A percentile compares a stretch with the other conserved stretches of the same genome.
phyloP scores from a whole-genome alignment of 2,329 filamentous ascomycete genomes.

The Ascochyta pisi region DNA sequence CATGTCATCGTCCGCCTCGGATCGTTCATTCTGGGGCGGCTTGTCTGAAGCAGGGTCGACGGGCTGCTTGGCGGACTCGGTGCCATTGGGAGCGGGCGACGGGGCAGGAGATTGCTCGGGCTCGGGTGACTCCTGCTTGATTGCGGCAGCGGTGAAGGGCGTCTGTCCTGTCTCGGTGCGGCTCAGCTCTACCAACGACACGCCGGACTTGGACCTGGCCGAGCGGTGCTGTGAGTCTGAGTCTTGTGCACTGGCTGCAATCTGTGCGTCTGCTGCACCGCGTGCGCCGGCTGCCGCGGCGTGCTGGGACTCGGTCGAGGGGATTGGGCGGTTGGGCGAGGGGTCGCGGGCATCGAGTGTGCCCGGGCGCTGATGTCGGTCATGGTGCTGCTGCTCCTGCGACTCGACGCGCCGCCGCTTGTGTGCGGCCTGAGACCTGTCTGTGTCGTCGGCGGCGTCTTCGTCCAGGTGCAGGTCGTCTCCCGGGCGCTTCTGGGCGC shows the following conservation, averaged over 20 bases:
- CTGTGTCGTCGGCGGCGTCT: too few species aligned
- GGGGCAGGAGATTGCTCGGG: conserved; percentile 5
- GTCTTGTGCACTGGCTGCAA: background rate
- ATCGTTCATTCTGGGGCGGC: background rate
- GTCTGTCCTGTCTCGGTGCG: conserved; percentile 26
- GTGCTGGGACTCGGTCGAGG: conserved; percentile 33
- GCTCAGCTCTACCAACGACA: conserved; percentile 28
- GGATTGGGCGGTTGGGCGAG: conserved; percentile 37
- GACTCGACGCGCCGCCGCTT: conserved; percentile 37
- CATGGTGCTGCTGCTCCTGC: conserved; percentile 9
- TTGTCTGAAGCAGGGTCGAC: conserved; percentile 9
- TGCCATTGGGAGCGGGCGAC: conserved; percentile 7
- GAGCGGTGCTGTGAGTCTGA: background rate
- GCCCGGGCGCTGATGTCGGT: background rate
- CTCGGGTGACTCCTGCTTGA: conserved; percentile 41
- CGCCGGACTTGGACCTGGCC: conserved; percentile 24
- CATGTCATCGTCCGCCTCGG: background rate
- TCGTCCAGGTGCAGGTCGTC: conserved; percentile 9
- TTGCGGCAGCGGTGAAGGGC: conserved; percentile 20
- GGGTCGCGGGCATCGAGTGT: conserved; percentile 22
- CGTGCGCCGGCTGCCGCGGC: conserved; percentile 19
- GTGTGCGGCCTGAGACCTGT: conserved; percentile 10
- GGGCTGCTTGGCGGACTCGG: conserved; percentile 11
- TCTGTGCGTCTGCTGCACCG: conserved; percentile 11
- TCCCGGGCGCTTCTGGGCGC: conserved; percentile 32